Evolutionary conservation across 257 asterid genomes (phyloP).

Genomic region (Catharanthus roseus): DNA sequence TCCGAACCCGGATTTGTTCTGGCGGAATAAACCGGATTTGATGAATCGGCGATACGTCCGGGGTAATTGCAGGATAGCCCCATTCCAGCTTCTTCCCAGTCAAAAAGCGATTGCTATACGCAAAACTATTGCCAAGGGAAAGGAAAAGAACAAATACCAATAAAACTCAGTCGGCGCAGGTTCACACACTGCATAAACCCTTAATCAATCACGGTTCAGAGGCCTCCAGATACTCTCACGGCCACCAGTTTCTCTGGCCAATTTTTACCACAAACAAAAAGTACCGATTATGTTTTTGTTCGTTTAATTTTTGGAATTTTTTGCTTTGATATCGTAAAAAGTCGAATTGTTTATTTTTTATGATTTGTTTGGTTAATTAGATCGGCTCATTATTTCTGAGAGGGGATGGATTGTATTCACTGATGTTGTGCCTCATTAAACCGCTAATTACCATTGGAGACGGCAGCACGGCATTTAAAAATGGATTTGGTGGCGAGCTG

Average conservation of each 20-base stretch:
- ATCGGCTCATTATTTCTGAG: slow-evolving; percentile 24
- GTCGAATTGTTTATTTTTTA: background rate
- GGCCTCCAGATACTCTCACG: background rate
- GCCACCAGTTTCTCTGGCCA: background rate
- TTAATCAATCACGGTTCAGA: background rate
- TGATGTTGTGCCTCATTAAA: slow-evolving; percentile 14
- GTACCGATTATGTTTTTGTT: background rate
- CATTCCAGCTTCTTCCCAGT: slow-evolving; percentile 19
- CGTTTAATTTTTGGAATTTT: background rate
- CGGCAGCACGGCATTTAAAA: slow-evolving; percentile 24
- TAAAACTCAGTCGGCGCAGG: slow-evolving; percentile 15
- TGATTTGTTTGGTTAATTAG: slow-evolving; percentile 28
- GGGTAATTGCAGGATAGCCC: slow-evolving; percentile 18
- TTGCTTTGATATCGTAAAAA: background rate
- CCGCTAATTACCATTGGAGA: slow-evolving; percentile 7
- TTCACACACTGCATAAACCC: slow-evolving; percentile 9
- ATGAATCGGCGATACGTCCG: slow-evolving; percentile 33
- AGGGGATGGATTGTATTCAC: slow-evolving; percentile 26
- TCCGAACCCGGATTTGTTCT: slow-evolving; percentile 29
- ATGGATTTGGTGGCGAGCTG: slow-evolving; percentile 83
- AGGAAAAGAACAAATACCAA: background rate
- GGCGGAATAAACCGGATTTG: slow-evolving; percentile 25
- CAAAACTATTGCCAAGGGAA: background rate
- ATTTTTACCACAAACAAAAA: background rate
- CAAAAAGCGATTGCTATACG: slow-evolving; percentile 15